Evolutionary conservation across 371 early-diverging fungal genomes (phyloP), one percentile per base, ranked within the genome.

Genomic region (Mucor sp.): DNA sequence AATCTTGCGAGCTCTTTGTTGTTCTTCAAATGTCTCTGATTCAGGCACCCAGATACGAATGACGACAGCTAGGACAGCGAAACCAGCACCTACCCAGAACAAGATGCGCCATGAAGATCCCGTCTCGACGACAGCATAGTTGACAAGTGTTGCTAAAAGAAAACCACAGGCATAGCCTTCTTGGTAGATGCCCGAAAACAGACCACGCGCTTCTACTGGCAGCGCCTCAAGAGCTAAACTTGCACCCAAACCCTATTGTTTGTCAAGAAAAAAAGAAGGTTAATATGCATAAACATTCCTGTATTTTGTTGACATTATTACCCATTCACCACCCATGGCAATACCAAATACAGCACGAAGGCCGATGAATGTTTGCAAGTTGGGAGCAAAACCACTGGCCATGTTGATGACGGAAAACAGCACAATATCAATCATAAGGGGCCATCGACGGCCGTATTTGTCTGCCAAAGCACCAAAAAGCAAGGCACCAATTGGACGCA

Each of bases 301-400:
- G 30, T 21, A 21, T 50, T 23, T 1, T 50, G 21, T 25, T 25
- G 23, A 11, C 25, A 11, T 30, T 28, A 21, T 71, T 79, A 79
- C 79, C 93, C 93, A 92, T 69, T 89, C 90, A 35, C 91, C 93
- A 39, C 93, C 92, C 89, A 91, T 88, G 15, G 85, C 79, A 55
- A 92, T 86, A 23, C 90, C 90, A 74, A 89, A 92, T 6, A 92
- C 59, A 7, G 86, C 86, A 43, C 90, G 86, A 15, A 90, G 69
- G 11, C 68, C 79, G 44, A 81, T 74, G 39, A 78, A 78, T 3
- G 67, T 63, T 48, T 77, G 68, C 4, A 88, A 78, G 67, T 86
- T 89, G 4, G 77, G 81, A 2, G 89, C 78, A 63, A 91, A 92
- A 0, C 91, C 93, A 43, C 89, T 86, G 3, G 82, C 85, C 65